phyloP scores from a whole-genome alignment of 2,329 filamentous ascomycete species.

The Aspergillus sp. region DNA sequence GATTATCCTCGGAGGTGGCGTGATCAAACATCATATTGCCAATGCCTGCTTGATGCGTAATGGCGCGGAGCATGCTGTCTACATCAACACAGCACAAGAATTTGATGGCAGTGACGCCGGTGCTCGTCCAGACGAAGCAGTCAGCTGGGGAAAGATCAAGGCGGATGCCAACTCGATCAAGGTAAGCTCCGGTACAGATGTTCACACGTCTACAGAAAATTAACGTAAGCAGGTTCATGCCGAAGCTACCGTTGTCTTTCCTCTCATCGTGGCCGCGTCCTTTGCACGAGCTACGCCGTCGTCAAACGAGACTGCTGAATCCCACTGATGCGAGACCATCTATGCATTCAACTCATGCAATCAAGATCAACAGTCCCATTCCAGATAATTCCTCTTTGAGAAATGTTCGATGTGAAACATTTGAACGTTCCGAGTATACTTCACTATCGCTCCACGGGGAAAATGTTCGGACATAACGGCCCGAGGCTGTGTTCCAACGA shows the following conservation, averaged over 20 bases:
- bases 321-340: background rate
- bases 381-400: background rate
- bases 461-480: no score
- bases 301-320: background rate
- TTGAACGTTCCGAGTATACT: no score
- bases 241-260: constrained; percentile 61
- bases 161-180: constrained; percentile 81
- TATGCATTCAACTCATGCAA: no score
- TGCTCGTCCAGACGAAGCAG: constrained; percentile 88
- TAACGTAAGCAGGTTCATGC: constrained; percentile 47
- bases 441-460: no score
- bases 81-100: constrained; percentile 95
- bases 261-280: constrained; percentile 60
- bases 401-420: no score
- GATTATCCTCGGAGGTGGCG: constrained; percentile 87
- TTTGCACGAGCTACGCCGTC: constrained; percentile 45
- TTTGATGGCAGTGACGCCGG: constrained; percentile 97
- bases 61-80: constrained; percentile 92
- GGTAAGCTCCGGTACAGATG: constrained; percentile 44
- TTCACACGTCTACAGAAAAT: background rate
- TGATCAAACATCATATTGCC: constrained; percentile 98
- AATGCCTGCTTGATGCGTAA: constrained; percentile 98
- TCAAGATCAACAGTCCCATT: no score
- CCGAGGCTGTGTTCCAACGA: no score
- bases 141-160: constrained; percentile 99